Evolutionary conservation across 805 yeast genomes (phyloP).

Genomic region (Phaffomyces thermotolerans): DNA sequence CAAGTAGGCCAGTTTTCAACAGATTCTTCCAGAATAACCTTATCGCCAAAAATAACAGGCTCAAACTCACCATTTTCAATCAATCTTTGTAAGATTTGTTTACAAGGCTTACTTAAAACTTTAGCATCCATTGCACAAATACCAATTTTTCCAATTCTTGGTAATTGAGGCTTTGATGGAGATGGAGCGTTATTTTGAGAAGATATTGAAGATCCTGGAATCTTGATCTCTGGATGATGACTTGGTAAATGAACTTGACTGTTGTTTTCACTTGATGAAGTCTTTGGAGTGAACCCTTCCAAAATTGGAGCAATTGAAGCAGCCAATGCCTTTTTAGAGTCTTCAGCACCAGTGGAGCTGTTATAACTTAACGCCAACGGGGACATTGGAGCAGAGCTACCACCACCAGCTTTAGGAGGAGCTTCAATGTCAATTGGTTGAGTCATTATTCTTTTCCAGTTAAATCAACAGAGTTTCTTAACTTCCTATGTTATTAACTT

Average conservation of each 20-base stretch:
- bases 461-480: too few species aligned
- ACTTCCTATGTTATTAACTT: background rate
- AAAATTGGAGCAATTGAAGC: constrained; percentile 67
- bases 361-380: constrained; percentile 23
- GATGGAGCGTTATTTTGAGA: constrained; percentile 13
- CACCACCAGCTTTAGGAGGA: constrained; percentile 3
- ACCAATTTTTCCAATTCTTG: constrained; percentile 87
- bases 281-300: constrained; percentile 66
- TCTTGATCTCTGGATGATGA: constrained; percentile 9
- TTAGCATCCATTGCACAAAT: constrained; percentile 99
- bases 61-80: constrained; percentile 94
- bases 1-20: constrained; percentile 99
- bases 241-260: constrained; percentile 20
- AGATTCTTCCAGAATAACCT: constrained; percentile 86
- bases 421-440: constrained; percentile 18
- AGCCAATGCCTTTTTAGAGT: constrained; percentile 57
- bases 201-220: constrained; percentile 5
- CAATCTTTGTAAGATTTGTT: constrained; percentile 80
- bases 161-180: constrained; percentile 36
- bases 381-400: constrained; percentile 22
- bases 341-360: constrained; percentile 15
- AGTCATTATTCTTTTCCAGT: constrained; percentile 6
- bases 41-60: constrained; percentile 94
- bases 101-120: constrained; percentile 91
- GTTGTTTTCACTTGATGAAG: constrained; percentile 45